Conservation (phyloP, 1,139 yeast genomes). For the Diutina siamensis region DNA sequence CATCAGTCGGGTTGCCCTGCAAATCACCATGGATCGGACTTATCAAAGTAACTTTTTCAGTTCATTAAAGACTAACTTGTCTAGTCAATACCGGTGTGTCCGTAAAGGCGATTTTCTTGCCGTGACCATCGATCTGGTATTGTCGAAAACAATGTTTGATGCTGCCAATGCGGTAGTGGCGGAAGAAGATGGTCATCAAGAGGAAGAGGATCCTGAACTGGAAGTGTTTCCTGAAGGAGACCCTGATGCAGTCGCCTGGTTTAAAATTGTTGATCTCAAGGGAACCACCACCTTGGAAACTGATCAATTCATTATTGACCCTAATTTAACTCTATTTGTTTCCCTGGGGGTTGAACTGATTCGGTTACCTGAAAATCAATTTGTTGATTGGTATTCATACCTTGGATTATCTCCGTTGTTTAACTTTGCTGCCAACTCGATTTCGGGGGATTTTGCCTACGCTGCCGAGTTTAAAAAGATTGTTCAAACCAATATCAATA, state of each 20-base stretch:
- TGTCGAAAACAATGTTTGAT: conserved; percentile 50
- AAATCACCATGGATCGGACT: conserved; percentile 54
- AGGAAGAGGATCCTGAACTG: conserved; percentile 15
- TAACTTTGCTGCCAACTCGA: conserved; percentile 15
- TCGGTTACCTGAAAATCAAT: conserved; percentile 23
- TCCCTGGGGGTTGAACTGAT: conserved; percentile 49
- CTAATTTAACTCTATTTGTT: conserved; percentile 51
- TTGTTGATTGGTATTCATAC: conserved; percentile 33
- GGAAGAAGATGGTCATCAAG: conserved; percentile 13
- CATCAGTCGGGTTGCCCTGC: conserved; percentile 60
- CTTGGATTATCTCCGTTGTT: conserved; percentile 29
- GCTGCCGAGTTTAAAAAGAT: conserved; percentile 44
- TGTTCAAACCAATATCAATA: conserved; percentile 12
- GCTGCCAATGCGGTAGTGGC: conserved; percentile 2
- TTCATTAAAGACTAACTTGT: conserved; percentile 54
- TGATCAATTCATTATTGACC: conserved; percentile 50
- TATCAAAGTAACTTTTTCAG: conserved; percentile 56
- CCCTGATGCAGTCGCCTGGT: conserved; percentile 81
- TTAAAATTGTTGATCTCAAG: conserved; percentile 39
- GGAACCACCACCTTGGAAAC: conserved; percentile 17
- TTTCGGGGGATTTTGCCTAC: conserved; percentile 27
- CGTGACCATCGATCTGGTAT: conserved; percentile 60
- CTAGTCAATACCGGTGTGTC: conserved; percentile 45
- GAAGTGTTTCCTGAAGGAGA: conserved; percentile 41
- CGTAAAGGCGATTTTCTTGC: conserved; percentile 59